A percentile compares a stretch with the other conserved stretches of the same genome.
Conservation (phyloP, 768 basidiomycete species). For the Boletus reticulatus region DNA sequence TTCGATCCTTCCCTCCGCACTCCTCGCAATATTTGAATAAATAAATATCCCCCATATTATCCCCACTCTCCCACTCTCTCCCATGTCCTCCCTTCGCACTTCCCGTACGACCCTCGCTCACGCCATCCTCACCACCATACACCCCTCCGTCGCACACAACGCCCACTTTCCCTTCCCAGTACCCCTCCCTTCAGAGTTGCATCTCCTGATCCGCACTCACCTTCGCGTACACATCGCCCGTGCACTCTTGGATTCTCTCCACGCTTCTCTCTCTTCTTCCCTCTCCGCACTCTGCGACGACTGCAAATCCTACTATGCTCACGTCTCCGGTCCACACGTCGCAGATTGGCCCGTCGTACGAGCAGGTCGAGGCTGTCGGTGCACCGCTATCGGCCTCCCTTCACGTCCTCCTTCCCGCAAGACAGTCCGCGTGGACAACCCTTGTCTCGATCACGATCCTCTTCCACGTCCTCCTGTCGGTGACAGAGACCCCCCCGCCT, state of each 20-base stretch:
- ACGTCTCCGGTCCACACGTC: constrained; percentile 51
- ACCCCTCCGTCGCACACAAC: constrained; percentile 41
- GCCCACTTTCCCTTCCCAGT: constrained; percentile 20
- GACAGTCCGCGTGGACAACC: constrained; percentile 1
- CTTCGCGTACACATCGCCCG: constrained; percentile 43
- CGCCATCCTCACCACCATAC: constrained; percentile 48
- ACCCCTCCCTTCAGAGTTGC: constrained; percentile 49
- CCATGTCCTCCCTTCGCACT: constrained; percentile 30
- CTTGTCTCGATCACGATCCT: constrained; percentile 16
- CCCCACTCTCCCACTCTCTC: neutral
- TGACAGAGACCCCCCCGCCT: constrained; percentile 31
- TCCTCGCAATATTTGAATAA: constrained; percentile 26
- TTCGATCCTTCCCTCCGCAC: constrained; percentile 19
- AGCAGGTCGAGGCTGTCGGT: constrained; percentile 45
- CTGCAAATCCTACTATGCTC: constrained; percentile 49
- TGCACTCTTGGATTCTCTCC: constrained; percentile 42
- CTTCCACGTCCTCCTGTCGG: constrained; percentile 32
- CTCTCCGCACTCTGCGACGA: constrained; percentile 42
- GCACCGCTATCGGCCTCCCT: constrained; percentile 29
- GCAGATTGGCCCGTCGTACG: constrained; percentile 55
- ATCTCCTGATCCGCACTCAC: constrained; percentile 48
- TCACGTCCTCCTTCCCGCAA: constrained; percentile 6
- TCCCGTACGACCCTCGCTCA: constrained; percentile 49
- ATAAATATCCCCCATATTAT: neutral
- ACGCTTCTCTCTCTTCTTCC: constrained; percentile 34